These are phyloP conservation scores for Keithomyces neogunnii DNA, from an alignment of 2,329 filamentous ascomycete species.

Conservation along the genomic window DNA sequence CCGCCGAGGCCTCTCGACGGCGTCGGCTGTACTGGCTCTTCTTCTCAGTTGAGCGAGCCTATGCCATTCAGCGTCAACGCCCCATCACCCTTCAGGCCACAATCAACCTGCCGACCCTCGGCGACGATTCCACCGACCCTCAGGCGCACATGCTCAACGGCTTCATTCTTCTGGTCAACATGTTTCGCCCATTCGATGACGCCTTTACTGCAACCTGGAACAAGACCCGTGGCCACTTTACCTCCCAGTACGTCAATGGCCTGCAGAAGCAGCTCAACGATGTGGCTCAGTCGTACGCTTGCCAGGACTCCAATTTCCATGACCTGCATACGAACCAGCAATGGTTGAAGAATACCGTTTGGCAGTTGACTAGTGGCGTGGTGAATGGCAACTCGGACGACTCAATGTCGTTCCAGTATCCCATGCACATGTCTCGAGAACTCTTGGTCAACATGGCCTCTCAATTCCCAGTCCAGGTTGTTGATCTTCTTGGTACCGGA, in stretches of 20 bases:
- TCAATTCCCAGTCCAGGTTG: constrained; percentile 64
- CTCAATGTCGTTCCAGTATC: constrained; percentile 53
- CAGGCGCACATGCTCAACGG: constrained; percentile 42
- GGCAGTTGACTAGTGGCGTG: constrained; percentile 52
- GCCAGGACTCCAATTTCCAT: constrained; percentile 42
- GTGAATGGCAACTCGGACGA: constrained; percentile 37
- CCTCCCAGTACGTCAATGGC: constrained; percentile 44
- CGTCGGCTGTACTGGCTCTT: constrained; percentile 67
- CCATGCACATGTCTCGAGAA: constrained; percentile 54
- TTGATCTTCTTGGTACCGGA: constrained; percentile 67
- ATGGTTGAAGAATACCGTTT: constrained; percentile 56
- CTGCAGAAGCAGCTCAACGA: constrained; percentile 57
- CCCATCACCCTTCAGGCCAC: constrained; percentile 63
- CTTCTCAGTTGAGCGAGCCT: constrained; percentile 63
- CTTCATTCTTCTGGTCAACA: constrained; percentile 51
- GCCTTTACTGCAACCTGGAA: constrained; percentile 57
- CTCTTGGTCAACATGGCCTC: constrained; percentile 57
- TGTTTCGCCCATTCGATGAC: constrained; percentile 61
- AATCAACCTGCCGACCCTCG: constrained; percentile 54
- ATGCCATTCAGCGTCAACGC: constrained; percentile 61
- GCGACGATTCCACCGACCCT: constrained; percentile 51
- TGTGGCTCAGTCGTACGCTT: constrained; percentile 42
- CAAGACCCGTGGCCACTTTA: constrained; percentile 50
- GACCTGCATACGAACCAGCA: constrained; percentile 53
- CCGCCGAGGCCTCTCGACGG: constrained; percentile 52